Conservation (phyloP, 129 eudicot genomes). For the Tagetes erecta region DNA sequence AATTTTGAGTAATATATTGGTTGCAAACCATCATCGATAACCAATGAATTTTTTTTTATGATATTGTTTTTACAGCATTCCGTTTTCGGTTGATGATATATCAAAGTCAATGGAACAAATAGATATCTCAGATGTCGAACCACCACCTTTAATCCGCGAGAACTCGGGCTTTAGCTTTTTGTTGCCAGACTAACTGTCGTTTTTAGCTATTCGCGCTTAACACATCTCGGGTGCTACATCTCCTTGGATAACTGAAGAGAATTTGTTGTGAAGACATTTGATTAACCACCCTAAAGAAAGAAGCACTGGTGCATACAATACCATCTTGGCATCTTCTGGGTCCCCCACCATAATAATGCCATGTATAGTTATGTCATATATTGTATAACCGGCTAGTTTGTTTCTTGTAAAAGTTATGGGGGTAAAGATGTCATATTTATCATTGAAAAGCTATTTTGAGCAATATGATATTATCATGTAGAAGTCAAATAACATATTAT, state of each 20-base stretch:
- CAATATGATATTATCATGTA: no score
- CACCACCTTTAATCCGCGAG: slow-evolving; percentile 67
- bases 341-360: neutral
- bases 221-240: neutral
- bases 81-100: slow-evolving; percentile 91
- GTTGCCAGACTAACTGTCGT: slow-evolving; percentile 49
- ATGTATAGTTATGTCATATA: neutral
- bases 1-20: neutral
- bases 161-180: slow-evolving; percentile 86
- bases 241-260: neutral
- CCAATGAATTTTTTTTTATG: neutral
- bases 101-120: slow-evolving; percentile 88
- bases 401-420: neutral
- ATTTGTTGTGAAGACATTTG: slow-evolving; percentile 13
- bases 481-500: no score
- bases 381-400: neutral
- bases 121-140: slow-evolving; percentile 69
- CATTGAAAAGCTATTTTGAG: neutral
- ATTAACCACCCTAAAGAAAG: slow-evolving; percentile 9
- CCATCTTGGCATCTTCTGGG: neutral
- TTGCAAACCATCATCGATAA: neutral
- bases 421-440: neutral
- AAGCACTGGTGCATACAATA: neutral
- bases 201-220: neutral
- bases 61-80: slow-evolving; percentile 61